Evolutionary conservation across 148 eudicot genomes (phyloP).

Genomic region (Polygonum aviculare): DNA sequence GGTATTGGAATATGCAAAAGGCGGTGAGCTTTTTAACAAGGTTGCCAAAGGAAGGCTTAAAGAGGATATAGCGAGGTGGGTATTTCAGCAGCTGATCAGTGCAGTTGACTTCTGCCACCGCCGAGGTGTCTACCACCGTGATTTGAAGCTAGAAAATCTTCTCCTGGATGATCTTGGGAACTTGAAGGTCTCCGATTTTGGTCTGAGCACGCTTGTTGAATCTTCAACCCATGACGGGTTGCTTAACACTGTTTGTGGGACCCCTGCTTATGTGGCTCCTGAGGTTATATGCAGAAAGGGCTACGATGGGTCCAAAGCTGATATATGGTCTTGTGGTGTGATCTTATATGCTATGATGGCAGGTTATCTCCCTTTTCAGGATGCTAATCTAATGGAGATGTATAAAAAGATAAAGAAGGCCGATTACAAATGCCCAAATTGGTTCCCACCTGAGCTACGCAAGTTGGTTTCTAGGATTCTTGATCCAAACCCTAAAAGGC

Average conservation of each 20-base stretch:
- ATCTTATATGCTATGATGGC: constrained; percentile 32
- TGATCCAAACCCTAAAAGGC: constrained; percentile 54
- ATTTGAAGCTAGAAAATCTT: constrained; percentile 51
- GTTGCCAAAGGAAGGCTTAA: constrained; percentile 27
- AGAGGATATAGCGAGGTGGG: constrained; percentile 37
- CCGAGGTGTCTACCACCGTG: constrained; percentile 55
- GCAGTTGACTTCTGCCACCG: constrained; percentile 54
- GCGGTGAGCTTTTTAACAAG: constrained; percentile 48
- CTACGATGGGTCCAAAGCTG: constrained; percentile 39
- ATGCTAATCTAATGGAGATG: constrained; percentile 34
- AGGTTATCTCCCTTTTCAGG: constrained; percentile 45
- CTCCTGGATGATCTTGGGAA: constrained; percentile 31
- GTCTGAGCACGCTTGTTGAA: constrained; percentile 40
- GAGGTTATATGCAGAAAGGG: constrained; percentile 32
- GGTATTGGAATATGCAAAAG: constrained; percentile 45
- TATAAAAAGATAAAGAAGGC: constrained; percentile 30
- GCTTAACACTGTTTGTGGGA: constrained; percentile 51
- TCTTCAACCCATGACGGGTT: constrained; percentile 29
- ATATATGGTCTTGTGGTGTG: constrained; percentile 63
- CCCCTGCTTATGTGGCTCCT: constrained; percentile 60
- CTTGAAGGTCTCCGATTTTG: constrained; percentile 51
- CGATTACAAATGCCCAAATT: constrained; percentile 25
- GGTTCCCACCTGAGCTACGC: constrained; percentile 27
- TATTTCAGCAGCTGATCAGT: constrained; percentile 46
- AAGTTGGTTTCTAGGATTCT: constrained; percentile 40